These are phyloP conservation scores for Colletotrichum tofieldiae DNA, from an alignment of 2,329 filamentous ascomycete species.

Conservation along the genomic window DNA sequence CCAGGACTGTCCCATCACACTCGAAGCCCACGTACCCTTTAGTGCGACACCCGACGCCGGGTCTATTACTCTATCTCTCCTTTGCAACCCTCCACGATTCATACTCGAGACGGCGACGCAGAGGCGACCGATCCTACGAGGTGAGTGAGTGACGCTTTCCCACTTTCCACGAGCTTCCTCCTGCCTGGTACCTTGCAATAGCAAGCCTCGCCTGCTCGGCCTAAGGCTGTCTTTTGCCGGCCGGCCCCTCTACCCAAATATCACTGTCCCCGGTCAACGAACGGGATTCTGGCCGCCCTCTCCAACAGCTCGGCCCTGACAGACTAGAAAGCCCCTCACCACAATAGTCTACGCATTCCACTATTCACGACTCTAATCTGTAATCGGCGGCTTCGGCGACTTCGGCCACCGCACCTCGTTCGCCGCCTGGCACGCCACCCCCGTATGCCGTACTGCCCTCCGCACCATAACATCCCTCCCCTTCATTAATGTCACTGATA, in stretches of 20 bases:
- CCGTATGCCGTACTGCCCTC: constrained; percentile 5
- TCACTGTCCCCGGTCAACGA: constrained; percentile 21
- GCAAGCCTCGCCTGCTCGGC: constrained; percentile 3
- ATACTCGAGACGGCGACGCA: constrained; percentile 13
- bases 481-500: constrained; percentile 25
- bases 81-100: constrained; percentile 10
- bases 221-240: neutral
- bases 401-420: constrained; percentile 22
- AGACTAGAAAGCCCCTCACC: constrained; percentile 30
- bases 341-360: constrained; percentile 34
- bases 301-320: constrained; percentile 19
- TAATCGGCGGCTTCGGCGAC: constrained; percentile 21
- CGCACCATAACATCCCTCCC: constrained; percentile 9
- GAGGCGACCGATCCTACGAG: constrained; percentile 1
- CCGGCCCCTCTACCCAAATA: constrained; percentile 17
- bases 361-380: constrained; percentile 15
- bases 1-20: constrained; percentile 7
- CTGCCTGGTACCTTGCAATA: constrained; percentile 25
- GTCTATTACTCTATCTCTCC: neutral
- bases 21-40: constrained; percentile 4
- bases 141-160: constrained; percentile 21
- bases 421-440: constrained; percentile 15
- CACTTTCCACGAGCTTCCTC: constrained; percentile 20
- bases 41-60: constrained; percentile 28
- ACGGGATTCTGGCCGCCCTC: neutral